phyloP scores from a whole-genome alignment of 2,329 filamentous ascomycete species.

The Sporothrix curviconia region DNA sequence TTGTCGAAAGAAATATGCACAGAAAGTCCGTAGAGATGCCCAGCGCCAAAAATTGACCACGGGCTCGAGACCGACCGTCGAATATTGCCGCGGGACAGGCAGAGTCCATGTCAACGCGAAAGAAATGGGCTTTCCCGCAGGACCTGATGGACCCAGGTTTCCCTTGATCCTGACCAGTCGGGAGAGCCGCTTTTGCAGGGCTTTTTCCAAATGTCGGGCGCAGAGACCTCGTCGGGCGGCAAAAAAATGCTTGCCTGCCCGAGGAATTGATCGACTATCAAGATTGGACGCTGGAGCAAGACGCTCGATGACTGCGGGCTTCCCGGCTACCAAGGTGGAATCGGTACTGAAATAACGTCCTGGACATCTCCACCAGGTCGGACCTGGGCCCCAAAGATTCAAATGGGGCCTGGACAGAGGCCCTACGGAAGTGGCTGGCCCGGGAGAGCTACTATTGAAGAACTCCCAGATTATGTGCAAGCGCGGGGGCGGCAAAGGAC shows the following conservation, averaged over 20 bases:
- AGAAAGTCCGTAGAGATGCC: slow-evolving; percentile 73
- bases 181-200: slow-evolving; percentile 59
- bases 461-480: slow-evolving; percentile 68
- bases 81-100: slow-evolving; percentile 72
- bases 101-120: slow-evolving; percentile 61
- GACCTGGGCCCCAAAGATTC: slow-evolving; percentile 52
- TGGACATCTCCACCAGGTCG: slow-evolving; percentile 61
- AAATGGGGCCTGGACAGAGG: slow-evolving; percentile 80
- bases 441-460: slow-evolving; percentile 61
- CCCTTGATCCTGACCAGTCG: slow-evolving; percentile 61
- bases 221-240: slow-evolving; percentile 37
- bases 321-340: slow-evolving; percentile 57
- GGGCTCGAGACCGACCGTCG: slow-evolving; percentile 81
- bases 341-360: slow-evolving; percentile 58
- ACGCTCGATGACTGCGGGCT: slow-evolving; percentile 62
- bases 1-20: slow-evolving; percentile 79
- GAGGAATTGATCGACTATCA: slow-evolving; percentile 73
- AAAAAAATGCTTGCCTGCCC: slow-evolving; percentile 53
- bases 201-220: slow-evolving; percentile 43
- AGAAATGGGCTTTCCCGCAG: slow-evolving; percentile 73
- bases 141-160: slow-evolving; percentile 76
- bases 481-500: slow-evolving; percentile 30
- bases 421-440: slow-evolving; percentile 87
- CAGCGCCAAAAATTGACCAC: slow-evolving; percentile 66
- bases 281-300: slow-evolving; percentile 80